Evolutionary conservation across 805 yeast genomes (phyloP).

Genomic region (Hagleromyces aurorensis): DNA sequence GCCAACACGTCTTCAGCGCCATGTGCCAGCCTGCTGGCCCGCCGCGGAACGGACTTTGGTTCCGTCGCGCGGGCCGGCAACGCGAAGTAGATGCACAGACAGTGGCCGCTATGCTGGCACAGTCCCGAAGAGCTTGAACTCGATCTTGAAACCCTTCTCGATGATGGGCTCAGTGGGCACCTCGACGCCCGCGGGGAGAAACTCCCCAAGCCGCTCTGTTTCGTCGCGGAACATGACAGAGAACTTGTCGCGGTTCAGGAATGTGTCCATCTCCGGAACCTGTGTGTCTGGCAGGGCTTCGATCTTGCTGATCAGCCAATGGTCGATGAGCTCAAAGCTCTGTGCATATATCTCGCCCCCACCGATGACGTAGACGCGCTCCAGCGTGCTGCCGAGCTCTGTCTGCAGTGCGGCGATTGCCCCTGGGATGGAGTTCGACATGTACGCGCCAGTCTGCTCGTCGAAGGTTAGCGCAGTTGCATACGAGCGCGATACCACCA

Average conservation of each 20-base stretch:
- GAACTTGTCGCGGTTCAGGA: conserved; percentile 36
- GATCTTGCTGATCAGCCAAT: conserved; percentile 66
- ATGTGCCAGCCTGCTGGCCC: no score
- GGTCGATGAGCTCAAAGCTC: conserved; percentile 40
- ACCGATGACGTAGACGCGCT: conserved; percentile 76
- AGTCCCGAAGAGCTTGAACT: no score
- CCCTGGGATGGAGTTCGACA: conserved; percentile 37
- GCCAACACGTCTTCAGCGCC: no score
- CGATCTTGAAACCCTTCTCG: no score
- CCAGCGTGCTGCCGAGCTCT: conserved; percentile 29
- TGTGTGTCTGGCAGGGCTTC: conserved; percentile 20
- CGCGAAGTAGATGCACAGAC: no score
- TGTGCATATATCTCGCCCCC: conserved; percentile 82
- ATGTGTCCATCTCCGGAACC: conserved; percentile 60
- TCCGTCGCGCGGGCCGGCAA: no score
- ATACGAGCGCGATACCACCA: conserved; percentile 55
- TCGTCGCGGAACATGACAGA: conserved; percentile 1
- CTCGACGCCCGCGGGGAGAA: no score
- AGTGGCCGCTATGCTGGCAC: no score
- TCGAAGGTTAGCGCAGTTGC: not conserved
- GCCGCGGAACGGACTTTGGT: no score
- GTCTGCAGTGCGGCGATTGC: conserved; percentile 33
- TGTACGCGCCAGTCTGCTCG: conserved; percentile 7
- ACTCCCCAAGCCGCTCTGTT: conserved; percentile 2
- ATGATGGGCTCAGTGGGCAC: no score